Evolutionary conservation across 2,329 filamentous ascomycete species (phyloP), one percentile per base, ranked within the genome.

Genomic region (Fusarium pseudograminearum): DNA sequence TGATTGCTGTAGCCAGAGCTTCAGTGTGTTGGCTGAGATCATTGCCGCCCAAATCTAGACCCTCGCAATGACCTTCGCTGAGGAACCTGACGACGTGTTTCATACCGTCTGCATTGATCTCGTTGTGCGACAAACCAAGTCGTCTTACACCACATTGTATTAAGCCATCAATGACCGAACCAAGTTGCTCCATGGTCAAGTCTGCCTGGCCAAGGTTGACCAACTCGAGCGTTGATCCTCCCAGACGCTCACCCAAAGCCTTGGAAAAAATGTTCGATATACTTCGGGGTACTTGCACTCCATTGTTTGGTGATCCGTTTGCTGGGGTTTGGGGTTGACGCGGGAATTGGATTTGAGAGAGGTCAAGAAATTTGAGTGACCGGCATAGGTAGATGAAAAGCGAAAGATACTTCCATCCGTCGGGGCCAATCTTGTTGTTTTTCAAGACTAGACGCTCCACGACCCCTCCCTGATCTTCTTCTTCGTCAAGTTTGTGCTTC

Each of bases 371-470:
- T 78, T 94, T 94, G 58, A 99, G 84, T 2, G 94, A 94, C 66
- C 90, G 90, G 73, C 93, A 97, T 83, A 98, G 90, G 80, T 97
- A 93, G 54, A 97, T 85, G 77, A 98, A 99, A 9, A 97, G 83
- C 41, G 91, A 91, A 60, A 98, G 90, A 76, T 98, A 90, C 74
- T 91, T 94, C 96, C 96, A 99, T 18, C 95, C 96, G 68, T 97
- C 91, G 1, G 86, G 84, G 0, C 93, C 92, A 63, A 98, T 90
- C 74, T 94, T 95, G 77, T 98, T 98, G 80, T 97, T 93, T 80
- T 97, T 97, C 42, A 99, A 81, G 3, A 93, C 91, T 9, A 99
- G 82, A 66, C 93, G 92, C 81, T 98, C 94, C 7, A 98, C 88
- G 3, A 97, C 89, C 18, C 94, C 94, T 48, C 88, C 87, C 53